Evolutionary conservation across 257 asterid genomes (phyloP), one percentile per base, ranked within the genome.

Genomic region (Capsicum chinense): DNA sequence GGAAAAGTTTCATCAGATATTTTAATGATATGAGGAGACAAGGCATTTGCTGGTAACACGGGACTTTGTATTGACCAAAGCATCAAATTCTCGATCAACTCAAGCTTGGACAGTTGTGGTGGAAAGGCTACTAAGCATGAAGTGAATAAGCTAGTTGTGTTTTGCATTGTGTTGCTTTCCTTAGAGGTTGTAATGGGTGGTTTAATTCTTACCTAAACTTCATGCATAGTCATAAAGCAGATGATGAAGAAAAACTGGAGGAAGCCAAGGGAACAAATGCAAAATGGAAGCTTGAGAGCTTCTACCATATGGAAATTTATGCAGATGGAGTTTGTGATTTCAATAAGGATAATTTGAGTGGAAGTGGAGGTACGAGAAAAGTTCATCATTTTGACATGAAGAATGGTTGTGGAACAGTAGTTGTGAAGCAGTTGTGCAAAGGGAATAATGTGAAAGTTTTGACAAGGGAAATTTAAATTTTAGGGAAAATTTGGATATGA

Each of bases 31-130:
- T 85, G 85, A 13, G 67, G 80, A 33, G 79, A 85, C 4, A 74
- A 67, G 2, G 83, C 85, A 50, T 85, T 85, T 56, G 35, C 83
- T 6, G 87, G 87, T 63, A 85, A 85, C 50, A 62, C 50, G 52
- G 85, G 79, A 26, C 87, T 85, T 15, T 85, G 87, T 48, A 33
- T 68, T 68, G 76, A 79, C 5, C 84, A 85, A 19, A 80, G 64
- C 54, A 74, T 81, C 35, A 85, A 58, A 79, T 19, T 10, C 15
- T 4, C 67, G 5, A n/a, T 7, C n/a, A 71, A 47, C 39, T 71
- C 79, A 11, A 10, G 39, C 57, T n/a, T 71, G 11, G 39, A 17
- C 1, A 10, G 33, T 47, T 71, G 58, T 47, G 11, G 79, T 71
- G 58, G 39, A 47, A 71, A 47, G n/a, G 58, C 58, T 47, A 58